phyloP scores from a whole-genome alignment of 2,329 filamentous ascomycete genomes.

The Lizonia empirigonia region DNA sequence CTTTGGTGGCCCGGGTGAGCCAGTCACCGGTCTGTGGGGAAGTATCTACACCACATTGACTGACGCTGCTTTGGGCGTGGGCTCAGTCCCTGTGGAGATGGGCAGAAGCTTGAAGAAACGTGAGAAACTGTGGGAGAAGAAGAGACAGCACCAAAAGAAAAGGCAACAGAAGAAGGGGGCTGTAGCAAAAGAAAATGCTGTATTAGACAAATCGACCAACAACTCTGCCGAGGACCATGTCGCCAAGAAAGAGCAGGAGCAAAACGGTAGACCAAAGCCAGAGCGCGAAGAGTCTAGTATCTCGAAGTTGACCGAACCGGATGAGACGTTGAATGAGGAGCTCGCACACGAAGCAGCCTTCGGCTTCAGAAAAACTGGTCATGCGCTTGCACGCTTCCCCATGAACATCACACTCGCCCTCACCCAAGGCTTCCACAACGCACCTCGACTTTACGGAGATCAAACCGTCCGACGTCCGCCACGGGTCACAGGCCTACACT shows the following conservation, averaged over 20 bases:
- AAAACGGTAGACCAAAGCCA: slow-evolving; percentile 24
- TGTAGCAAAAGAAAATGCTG: slow-evolving; percentile 26
- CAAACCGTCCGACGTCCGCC: slow-evolving; percentile 68
- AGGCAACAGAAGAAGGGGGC: slow-evolving; percentile 35
- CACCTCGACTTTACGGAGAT: slow-evolving; percentile 72
- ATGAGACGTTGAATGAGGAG: slow-evolving; percentile 42
- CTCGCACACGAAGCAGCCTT: slow-evolving; percentile 57
- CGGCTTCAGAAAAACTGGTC: slow-evolving; percentile 58
- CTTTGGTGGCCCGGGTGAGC: slow-evolving; percentile 76
- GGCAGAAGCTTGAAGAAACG: slow-evolving; percentile 63
- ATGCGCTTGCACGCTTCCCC: slow-evolving; percentile 62
- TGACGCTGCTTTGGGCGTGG: slow-evolving; percentile 66
- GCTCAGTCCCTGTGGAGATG: slow-evolving; percentile 66
- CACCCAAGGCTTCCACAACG: slow-evolving; percentile 73
- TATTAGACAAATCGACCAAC: not conserved
- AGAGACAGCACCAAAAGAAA: slow-evolving; percentile 45
- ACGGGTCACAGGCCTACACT: slow-evolving; percentile 68
- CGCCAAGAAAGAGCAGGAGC: slow-evolving; percentile 16
- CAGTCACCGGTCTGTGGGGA: slow-evolving; percentile 68
- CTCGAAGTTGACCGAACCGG: slow-evolving; percentile 41
- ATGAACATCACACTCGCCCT: slow-evolving; percentile 66
- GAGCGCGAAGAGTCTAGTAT: slow-evolving; percentile 32
- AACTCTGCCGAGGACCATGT: slow-evolving; percentile 17
- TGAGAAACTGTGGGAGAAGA: slow-evolving; percentile 57
- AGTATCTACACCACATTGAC: slow-evolving; percentile 65